A percentile compares a stretch with the other conserved stretches of the same genome.
Conservation (phyloP, 2,329 filamentous ascomycete genomes). For the Berkeleyomyces rouxiae region DNA sequence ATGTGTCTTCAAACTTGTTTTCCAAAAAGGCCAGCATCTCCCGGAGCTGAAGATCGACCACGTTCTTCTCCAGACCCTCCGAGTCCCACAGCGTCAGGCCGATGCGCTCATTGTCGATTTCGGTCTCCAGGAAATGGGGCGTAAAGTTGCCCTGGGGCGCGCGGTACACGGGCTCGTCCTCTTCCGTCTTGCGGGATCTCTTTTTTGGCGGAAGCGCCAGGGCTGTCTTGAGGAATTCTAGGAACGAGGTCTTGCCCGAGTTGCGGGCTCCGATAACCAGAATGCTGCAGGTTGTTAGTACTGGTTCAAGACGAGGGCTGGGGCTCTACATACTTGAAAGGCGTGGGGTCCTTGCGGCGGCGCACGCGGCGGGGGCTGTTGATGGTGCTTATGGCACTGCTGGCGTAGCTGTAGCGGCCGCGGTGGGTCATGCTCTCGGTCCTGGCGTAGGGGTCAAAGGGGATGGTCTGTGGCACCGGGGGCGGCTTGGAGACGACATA, state of each 20-base stretch:
- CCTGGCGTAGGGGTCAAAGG: conserved; percentile 61
- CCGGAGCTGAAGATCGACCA: conserved; percentile 84
- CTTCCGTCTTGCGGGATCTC: conserved; percentile 38
- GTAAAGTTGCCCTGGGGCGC: conserved; percentile 54
- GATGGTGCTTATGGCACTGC: conserved; percentile 75
- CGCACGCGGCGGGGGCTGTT: conserved; percentile 85
- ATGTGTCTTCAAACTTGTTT: conserved; percentile 96
- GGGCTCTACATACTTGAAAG: conserved; percentile 77
- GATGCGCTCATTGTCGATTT: conserved; percentile 80
- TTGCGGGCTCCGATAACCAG: conserved; percentile 76
- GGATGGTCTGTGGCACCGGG: conserved; percentile 34
- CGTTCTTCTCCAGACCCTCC: conserved; percentile 80
- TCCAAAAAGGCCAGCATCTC: conserved; percentile 87
- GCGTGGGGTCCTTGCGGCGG: conserved; percentile 89
- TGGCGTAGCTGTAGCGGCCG: conserved; percentile 90
- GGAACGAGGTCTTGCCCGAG: conserved; percentile 89
- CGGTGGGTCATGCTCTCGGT: conserved; percentile 94
- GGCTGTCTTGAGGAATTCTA: conserved; percentile 83
- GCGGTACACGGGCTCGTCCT: conserved; percentile 41
- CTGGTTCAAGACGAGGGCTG: neutral
- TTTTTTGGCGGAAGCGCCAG: conserved; percentile 72
- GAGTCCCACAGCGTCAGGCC: conserved; percentile 96
- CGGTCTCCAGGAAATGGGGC: conserved; percentile 81
- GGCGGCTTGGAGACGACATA: conserved; percentile 30
- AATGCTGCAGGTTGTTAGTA: conserved; percentile 39